Conservation (phyloP, 2,329 filamentous ascomycete genomes). For the Trichoderma breve region DNA sequence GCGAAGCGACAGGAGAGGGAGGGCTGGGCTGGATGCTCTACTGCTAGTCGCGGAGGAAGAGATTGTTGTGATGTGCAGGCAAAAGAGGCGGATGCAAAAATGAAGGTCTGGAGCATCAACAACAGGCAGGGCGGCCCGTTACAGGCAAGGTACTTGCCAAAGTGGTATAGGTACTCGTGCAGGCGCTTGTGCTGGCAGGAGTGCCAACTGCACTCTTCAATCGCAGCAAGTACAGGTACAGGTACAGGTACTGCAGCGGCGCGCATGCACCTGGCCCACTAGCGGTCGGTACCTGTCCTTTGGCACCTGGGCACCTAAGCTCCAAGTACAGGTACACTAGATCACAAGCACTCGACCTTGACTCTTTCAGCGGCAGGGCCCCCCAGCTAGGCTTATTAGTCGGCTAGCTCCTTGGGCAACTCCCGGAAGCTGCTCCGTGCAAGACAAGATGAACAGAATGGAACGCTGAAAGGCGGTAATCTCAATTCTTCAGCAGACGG, state of each 20-base stretch:
- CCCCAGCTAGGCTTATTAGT: not conserved
- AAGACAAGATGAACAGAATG: not conserved
- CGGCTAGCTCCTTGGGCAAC: constrained; percentile 15
- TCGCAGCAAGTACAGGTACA: not conserved
- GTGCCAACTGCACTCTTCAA: too few relatives aligned
- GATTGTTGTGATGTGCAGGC: constrained; percentile 20
- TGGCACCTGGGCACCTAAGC: not conserved
- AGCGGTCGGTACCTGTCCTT: not conserved
- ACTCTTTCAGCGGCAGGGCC: not conserved
- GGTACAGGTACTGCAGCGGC: not conserved
- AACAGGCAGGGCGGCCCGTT: not conserved
- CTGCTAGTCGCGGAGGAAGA: constrained; percentile 12
- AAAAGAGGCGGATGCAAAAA: constrained; percentile 10
- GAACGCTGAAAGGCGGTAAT: not conserved
- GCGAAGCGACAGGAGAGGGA: constrained; percentile 23
- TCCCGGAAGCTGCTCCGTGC: constrained; percentile 11
- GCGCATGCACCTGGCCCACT: not conserved
- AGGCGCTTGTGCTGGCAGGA: not conserved
- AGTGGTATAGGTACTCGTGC: not conserved
- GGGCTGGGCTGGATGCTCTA: constrained; percentile 7
- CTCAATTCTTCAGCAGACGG: not conserved
- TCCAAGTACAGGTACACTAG: not conserved
- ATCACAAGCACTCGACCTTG: not conserved
- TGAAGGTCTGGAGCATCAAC: constrained; percentile 4
- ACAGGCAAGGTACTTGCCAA: not conserved